Base-by-base conservation (phyloP, 2,329 filamentous ascomycete genomes). In the Penicillium occitanis region DNA sequence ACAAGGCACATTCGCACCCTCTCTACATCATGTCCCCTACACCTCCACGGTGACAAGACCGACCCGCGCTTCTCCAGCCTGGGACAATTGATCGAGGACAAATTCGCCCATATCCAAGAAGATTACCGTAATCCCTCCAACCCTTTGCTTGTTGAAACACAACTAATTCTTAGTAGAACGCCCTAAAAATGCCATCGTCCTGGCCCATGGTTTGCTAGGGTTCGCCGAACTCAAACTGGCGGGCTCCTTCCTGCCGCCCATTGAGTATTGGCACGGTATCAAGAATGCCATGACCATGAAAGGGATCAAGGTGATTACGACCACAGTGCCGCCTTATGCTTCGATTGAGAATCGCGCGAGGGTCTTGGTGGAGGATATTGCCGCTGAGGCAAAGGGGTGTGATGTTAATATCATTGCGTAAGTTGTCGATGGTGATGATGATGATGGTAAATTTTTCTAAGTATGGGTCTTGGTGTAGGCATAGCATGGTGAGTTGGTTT, bases 191-290 rank as follows among this genome's bases (percentile, higher is more conserved):
- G 85, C 86, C 1, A 83, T 89, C 62, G 83, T 89, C 59, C 84
- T 89, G 10, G 87, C 87, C 4, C 87, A 89, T 75, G 87, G 87
- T n/a, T 80, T 89, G 11, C 77, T 89, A 22, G 87, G 87, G n/a
- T 89, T 89, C 73, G 85, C 88, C 69, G 86, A 89, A 72, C 74
- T 89, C 10, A 84, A 81, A 17, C 77, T 87, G 5, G 85, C 81
- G 2, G 86, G 86, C 0, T 75, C 76, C 13, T 77, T 79, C 44
- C 74, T 88, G 5, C 87, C 87, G 0, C 85, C 85, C 0, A 80
- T 89, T 25, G 83, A 87, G 63, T 89, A 89, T 73, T 89, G 87
- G 87, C 82, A 86, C 53, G 87, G 87, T 0, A 88, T 89, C 42
- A 84, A 80, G 33, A 85, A 88, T 70, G 87, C 86, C 7, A 73